Evolutionary conservation across 495 filamentous ascomycete species (phyloP).

Genomic region (Aspergillus sclerotioniger): DNA sequence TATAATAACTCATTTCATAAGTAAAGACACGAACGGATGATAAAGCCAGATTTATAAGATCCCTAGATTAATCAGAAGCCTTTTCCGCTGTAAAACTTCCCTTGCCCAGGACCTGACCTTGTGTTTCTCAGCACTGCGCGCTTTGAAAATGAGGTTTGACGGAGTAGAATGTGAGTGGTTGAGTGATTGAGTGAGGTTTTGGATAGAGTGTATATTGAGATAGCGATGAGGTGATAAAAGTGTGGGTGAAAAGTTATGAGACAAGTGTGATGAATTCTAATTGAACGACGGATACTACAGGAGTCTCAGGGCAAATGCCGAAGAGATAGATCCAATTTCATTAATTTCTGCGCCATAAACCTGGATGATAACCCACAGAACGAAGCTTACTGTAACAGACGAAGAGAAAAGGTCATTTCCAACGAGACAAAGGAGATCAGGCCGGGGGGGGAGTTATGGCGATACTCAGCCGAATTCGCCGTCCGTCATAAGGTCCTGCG

Average conservation of each 20-base stretch:
- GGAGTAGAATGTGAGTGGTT: neutral
- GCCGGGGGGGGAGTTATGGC: neutral
- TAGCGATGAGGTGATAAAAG: neutral
- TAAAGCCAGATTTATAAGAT: no score
- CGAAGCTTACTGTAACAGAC: neutral
- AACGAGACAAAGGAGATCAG: constrained; percentile 10
- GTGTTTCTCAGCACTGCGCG: no score
- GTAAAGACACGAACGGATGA: no score
- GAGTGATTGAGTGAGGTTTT: neutral
- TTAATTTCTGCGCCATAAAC: constrained; percentile 19
- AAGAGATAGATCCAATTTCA: constrained; percentile 18
- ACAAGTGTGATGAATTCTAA: neutral
- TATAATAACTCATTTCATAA: no score
- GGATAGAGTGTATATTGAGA: neutral
- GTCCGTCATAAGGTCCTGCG: constrained; percentile 1
- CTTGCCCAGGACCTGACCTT: no score
- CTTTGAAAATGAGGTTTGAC: no score
- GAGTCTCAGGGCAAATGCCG: neutral
- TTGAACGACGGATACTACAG: neutral
- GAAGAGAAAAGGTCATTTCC: neutral
- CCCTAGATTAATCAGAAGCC: no score
- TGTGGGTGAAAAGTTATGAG: neutral
- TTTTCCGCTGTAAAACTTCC: no score
- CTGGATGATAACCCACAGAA: constrained; percentile 14
- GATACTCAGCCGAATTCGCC: constrained; percentile 6